Evolutionary conservation across 208 protist species (phyloP).

Genomic region (Blastocrithidia nonstop): DNA sequence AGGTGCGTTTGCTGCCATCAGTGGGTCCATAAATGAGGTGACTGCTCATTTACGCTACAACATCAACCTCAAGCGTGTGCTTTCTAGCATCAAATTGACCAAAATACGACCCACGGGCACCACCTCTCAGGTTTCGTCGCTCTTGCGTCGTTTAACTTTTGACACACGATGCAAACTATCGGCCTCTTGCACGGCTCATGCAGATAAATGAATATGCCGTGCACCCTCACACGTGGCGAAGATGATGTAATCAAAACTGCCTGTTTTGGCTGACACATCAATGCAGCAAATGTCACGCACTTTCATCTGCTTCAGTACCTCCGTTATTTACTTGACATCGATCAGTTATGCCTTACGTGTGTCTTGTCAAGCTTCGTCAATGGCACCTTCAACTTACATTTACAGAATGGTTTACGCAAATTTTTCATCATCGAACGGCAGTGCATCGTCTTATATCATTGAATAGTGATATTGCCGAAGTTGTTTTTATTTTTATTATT

Average conservation of each 20-base stretch:
- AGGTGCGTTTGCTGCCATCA: slow-evolving; percentile 49
- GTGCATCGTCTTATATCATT: too few species aligned
- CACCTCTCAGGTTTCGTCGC: slow-evolving; percentile 77
- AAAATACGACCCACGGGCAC: slow-evolving; percentile 78
- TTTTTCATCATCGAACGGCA: slow-evolving; percentile 76
- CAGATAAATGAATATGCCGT: slow-evolving; percentile 77
- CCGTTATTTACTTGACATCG: slow-evolving; percentile 60
- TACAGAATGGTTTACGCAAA: slow-evolving; percentile 76
- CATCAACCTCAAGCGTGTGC: slow-evolving; percentile 46
- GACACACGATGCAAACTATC: slow-evolving; percentile 51
- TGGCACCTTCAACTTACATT: slow-evolving; percentile 80
- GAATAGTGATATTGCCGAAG: too few species aligned
- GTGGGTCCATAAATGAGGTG: slow-evolving; percentile 70
- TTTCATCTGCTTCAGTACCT: slow-evolving; percentile 47
- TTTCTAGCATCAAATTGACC: slow-evolving; percentile 78
- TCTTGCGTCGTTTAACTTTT: slow-evolving; percentile 60
- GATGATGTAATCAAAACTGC: slow-evolving; percentile 83
- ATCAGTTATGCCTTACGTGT: slow-evolving; percentile 42
- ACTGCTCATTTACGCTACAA: slow-evolving; percentile 84
- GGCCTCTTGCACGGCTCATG: slow-evolving; percentile 79
- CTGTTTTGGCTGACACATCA: slow-evolving; percentile 65
- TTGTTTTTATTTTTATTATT: too few species aligned
- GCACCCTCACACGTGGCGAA: slow-evolving; percentile 76
- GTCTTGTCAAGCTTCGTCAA: slow-evolving; percentile 82
- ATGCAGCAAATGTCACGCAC: slow-evolving; percentile 79